A percentile compares a stretch with the other conserved stretches of the same genome.
Conservation (phyloP, 1,139 yeast genomes). For the Blastobotrys ciferrii region DNA sequence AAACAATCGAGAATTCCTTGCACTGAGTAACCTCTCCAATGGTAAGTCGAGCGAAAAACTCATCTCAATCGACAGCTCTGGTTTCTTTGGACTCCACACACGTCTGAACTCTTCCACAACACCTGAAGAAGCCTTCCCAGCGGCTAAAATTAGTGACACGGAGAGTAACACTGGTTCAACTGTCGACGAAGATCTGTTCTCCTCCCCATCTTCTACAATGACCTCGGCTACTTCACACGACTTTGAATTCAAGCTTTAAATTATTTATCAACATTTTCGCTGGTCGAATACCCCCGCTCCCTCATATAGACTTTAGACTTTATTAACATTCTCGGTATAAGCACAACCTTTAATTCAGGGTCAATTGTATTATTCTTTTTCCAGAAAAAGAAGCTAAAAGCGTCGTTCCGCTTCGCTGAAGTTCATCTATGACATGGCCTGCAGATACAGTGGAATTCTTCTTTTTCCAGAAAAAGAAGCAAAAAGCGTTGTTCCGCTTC, state of each 20-base stretch:
- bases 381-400: too few species aligned
- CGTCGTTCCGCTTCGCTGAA: too few species aligned
- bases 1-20: conserved; percentile 32
- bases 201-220: conserved; percentile 9
- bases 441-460: too few species aligned
- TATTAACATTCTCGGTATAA: too few species aligned
- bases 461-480: too few species aligned
- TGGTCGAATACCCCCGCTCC: background rate
- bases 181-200: conserved; percentile 11
- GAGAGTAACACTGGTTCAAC: background rate
- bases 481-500: too few species aligned
- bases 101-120: conserved; percentile 8
- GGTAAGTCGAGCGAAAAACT: conserved; percentile 4
- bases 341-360: too few species aligned
- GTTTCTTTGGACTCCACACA: conserved; percentile 33
- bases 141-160: background rate
- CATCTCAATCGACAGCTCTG: conserved; percentile 30
- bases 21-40: conserved; percentile 18
- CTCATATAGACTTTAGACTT: background rate
- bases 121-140: background rate
- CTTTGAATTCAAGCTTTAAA: background rate
- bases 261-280: background rate
- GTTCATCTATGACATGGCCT: too few species aligned
- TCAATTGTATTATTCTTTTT: too few species aligned
- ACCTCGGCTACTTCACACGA: conserved; percentile 5